Base-by-base conservation (phyloP, 345 rosid species). In the Syzygium jambos region DNA sequence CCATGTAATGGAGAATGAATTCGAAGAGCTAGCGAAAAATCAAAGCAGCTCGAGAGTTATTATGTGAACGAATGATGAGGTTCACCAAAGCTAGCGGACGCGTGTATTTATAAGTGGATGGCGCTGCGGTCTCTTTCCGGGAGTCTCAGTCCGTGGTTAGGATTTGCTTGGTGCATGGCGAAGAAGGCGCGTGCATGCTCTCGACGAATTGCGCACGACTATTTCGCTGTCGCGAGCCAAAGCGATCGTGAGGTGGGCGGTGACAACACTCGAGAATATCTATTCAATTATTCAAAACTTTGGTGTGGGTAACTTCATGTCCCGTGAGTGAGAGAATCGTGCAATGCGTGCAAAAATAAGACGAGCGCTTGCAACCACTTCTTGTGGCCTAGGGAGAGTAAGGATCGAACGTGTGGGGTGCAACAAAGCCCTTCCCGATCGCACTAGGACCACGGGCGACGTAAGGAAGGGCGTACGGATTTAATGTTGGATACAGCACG, bases 131-230 rank as follows among this genome's bases (percentile, higher is more conserved):
- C 78, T 16, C 43, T 29, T 16, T 68, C 34, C 3, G 0, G 30
- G 11, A 30, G 34, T 0, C 23, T 30, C 78, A 16, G 12, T 11
- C 17, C 9, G 41, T 11, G 68, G 68, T 0, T 27, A 5, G 2
- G 77, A 29, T 3, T 29, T 8, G 78, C 11, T 30, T 16, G 73
- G 43, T 30, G 17, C 1, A 43, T 43, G 6, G 29, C 16, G 78
- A 16, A 30, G 43, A 30, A 65, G 11, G 1, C 46, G 10, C 46
- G 61, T 4, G 78, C 78, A 68, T 17, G 78, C 23, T 16, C 9
- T 68, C 34, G 34, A 68, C 46, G 78, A 9, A 23, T 3, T 9
- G 46, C 5, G 46, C 5, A 17, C 46, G 78, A 17, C 30, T n/a
- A 16, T 63, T 29, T 15, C 4, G 16, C 16, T 2, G 78, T 68